Percentiles rank a stretch among this genome's conserved stretches.
Evolutionary conservation across 192 early-diverging fungal genomes (phyloP).

Genomic region (Physocladia obscura): DNA sequence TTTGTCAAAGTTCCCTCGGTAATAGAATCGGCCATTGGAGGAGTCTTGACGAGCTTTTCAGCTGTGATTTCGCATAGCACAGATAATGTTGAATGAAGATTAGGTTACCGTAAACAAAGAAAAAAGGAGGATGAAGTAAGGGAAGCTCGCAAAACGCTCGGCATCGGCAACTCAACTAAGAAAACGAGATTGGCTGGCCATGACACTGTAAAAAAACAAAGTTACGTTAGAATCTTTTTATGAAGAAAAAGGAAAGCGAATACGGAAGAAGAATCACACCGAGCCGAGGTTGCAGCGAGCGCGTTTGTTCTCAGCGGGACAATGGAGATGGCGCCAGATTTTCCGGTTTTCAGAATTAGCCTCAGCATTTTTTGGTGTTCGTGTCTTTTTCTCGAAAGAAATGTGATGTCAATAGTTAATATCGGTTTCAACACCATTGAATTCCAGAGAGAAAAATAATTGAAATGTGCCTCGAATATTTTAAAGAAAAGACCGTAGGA

Average conservation of each 20-base stretch:
- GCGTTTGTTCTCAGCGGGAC: background rate
- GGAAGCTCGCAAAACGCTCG: no score
- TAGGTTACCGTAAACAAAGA: no score
- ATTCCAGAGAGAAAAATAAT: no score
- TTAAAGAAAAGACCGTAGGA: no score
- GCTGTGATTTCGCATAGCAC: no score
- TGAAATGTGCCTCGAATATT: no score
- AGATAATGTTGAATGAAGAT: no score
- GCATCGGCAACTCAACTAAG: background rate
- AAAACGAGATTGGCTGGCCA: conserved; percentile 19
- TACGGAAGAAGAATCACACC: background rate
- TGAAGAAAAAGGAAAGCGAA: background rate
- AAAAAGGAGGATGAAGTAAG: no score
- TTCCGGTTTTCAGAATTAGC: conserved; percentile 9
- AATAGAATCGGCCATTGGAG: conserved; percentile 97
- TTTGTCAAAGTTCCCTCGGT: conserved; percentile 94
- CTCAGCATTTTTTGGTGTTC: conserved; percentile 9
- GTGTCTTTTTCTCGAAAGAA: no score
- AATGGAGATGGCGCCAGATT: background rate
- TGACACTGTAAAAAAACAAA: background rate
- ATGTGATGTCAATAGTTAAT: no score
- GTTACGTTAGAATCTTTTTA: no score
- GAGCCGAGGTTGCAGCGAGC: background rate
- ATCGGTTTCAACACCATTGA: no score
- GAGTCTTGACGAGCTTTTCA: conserved; percentile 87